Evolutionary conservation across 768 basidiomycete species (phyloP), one percentile per base, ranked within the genome.

Genomic region (Trametes meyenii): DNA sequence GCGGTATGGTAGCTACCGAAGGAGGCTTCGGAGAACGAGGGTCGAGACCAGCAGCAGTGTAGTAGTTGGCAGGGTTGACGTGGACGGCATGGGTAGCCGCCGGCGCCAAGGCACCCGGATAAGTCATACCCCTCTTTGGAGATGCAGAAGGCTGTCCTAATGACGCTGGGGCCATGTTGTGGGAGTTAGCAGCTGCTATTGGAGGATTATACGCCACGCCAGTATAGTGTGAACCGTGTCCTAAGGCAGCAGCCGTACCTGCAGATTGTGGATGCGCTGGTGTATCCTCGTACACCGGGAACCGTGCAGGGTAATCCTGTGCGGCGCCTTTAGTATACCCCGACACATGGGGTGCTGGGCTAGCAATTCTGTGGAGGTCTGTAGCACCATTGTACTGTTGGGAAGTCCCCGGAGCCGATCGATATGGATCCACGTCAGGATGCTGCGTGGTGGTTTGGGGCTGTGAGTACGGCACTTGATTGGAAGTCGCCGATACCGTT

Each of bases 21-120:
- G 59, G 60, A 7, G 66, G 55, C 33, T 67, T 67, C 21, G 63
- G 61, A 8, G 63, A 67, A 14, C 65, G 58, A 16, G 60, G 58
- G 38, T 67, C 66, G 21, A 39, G 45, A 11, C 40, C 53, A 1
- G 40, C 29, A 8, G 35, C 45, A 19, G 40, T 33, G 13, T 50
- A n/a, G 35, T 60, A 51, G 35, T 50, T 51, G 2, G 62, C 26
- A 4, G 62, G 46, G 23, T 58, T 55, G 39, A 44, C 48, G 33
- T 63, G 62, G 11, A 50, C 52, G 3, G 57, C 33, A 10, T 46
- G 23, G 2, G 49, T 19, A 4, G 43, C 40, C 12, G 59, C 21
- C 19, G 58, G 64, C 7, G 64, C 60, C 19, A 60, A 55, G 24
- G 59, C 60, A 33, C 64, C 62, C 13, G 62, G 62, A 44, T 55